Conservation (phyloP, 768 basidiomycete species). For the Pleurotus sapidus region DNA sequence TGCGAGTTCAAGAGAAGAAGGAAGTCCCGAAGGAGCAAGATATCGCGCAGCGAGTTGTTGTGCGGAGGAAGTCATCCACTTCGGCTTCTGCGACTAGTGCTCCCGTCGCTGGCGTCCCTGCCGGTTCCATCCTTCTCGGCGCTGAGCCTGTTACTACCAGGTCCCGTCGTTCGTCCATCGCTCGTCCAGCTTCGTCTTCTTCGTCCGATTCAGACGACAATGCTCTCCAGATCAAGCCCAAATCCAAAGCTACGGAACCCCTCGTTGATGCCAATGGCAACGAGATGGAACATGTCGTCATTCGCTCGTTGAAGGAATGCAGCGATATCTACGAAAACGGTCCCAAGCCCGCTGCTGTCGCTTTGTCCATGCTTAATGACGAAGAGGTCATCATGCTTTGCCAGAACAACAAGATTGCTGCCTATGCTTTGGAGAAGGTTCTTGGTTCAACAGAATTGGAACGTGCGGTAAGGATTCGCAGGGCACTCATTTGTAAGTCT, state of each 20-base stretch:
- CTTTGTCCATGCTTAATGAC: conserved; percentile 69
- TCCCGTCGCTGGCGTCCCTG: conserved; percentile 14
- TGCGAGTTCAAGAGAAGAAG: background rate
- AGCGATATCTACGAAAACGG: conserved; percentile 77
- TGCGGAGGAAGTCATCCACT: background rate
- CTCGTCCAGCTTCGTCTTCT: background rate
- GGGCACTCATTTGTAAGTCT: conserved; percentile 86
- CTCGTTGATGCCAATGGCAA: background rate
- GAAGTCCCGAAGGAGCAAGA: conserved; percentile 8
- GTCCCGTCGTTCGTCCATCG: conserved; percentile 3
- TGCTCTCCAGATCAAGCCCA: conserved; percentile 1
- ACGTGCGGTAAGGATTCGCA: conserved; percentile 81
- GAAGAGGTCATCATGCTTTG: conserved; percentile 89
- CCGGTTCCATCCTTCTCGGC: conserved; percentile 6
- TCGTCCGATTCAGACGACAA: conserved; percentile 6
- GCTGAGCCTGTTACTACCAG: background rate
- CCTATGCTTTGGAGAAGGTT: conserved; percentile 96
- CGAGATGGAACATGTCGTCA: conserved; percentile 12
- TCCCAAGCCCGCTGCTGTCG: conserved; percentile 55
- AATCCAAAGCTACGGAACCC: background rate
- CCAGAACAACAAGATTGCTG: conserved; percentile 89
- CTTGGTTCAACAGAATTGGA: conserved; percentile 69
- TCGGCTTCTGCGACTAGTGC: background rate
- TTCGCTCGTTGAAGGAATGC: conserved; percentile 71
- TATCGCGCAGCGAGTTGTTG: conserved; percentile 2